phyloP scores from a whole-genome alignment of 441 rosid species.

The Gossypium aridum region DNA sequence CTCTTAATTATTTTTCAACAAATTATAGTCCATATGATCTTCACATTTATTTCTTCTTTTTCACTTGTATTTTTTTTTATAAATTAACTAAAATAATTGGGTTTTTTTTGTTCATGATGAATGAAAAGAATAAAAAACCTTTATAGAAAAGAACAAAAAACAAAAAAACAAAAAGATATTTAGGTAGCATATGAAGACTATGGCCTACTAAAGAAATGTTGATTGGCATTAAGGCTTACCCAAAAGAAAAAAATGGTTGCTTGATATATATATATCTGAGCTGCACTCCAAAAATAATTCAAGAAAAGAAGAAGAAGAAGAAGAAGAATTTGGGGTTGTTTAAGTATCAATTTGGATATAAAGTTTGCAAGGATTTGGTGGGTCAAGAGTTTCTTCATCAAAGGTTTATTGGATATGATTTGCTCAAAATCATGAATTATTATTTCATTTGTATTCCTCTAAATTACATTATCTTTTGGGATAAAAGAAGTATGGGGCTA shows the following conservation, averaged over 20 bases:
- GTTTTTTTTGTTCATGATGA: too few relatives aligned
- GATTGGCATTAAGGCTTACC: background rate
- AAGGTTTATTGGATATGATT: background rate
- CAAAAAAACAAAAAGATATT: background rate
- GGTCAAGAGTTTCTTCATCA: background rate
- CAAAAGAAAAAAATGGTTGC: too few relatives aligned
- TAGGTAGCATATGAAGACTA: background rate
- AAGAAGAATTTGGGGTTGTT: background rate
- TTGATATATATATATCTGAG: background rate
- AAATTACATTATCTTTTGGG: too few relatives aligned
- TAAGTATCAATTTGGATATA: background rate
- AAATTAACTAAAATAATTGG: too few relatives aligned
- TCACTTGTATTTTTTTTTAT: too few relatives aligned
- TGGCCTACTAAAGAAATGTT: background rate
- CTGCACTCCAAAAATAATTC: background rate
- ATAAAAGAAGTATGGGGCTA: too few relatives aligned
- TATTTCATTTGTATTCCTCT: too few relatives aligned
- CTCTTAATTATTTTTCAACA: background rate
- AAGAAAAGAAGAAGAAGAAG: background rate
- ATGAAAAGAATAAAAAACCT: background rate
- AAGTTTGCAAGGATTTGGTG: background rate
- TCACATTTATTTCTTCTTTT: too few relatives aligned
- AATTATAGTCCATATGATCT: too few relatives aligned
- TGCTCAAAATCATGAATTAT: background rate
- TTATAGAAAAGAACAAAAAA: background rate